Evolutionary conservation across 805 yeast genomes (phyloP).

Genomic region (Phaffomyces opuntiae): DNA sequence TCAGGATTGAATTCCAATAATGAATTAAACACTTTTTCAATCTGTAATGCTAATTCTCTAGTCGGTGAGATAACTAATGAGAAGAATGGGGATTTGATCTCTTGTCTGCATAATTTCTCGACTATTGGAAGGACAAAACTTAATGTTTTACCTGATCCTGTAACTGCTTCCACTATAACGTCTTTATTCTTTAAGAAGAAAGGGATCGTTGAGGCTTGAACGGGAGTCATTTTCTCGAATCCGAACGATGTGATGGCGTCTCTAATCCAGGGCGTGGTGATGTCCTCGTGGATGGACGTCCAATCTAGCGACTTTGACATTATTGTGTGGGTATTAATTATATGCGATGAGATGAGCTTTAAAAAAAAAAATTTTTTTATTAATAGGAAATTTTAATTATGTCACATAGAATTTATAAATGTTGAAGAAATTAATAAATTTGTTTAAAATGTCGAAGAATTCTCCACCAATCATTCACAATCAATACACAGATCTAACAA

Average conservation of each 20-base stretch:
- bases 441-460: slow-evolving; percentile 4
- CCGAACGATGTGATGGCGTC: slow-evolving; percentile 70
- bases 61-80: slow-evolving; percentile 67
- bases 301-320: slow-evolving; percentile 47
- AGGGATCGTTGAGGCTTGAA: slow-evolving; percentile 93
- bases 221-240: slow-evolving; percentile 85
- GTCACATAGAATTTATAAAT: background rate
- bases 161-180: slow-evolving; percentile 94
- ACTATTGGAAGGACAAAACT: slow-evolving; percentile 80
- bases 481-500: slow-evolving; percentile 56
- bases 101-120: slow-evolving; percentile 46
- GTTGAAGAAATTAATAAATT: background rate
- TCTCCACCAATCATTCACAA: background rate
- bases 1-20: slow-evolving; percentile 55
- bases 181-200: slow-evolving; percentile 78
- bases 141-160: slow-evolving; percentile 98
- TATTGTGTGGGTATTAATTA: background rate
- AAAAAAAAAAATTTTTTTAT: slow-evolving; percentile 2
- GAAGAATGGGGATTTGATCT: slow-evolving; percentile 47
- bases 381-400: background rate
- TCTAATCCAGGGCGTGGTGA: slow-evolving; percentile 59
- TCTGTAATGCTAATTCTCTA: slow-evolving; percentile 64
- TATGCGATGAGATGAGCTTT: slow-evolving; percentile 4
- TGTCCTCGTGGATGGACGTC: slow-evolving; percentile 44
- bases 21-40: slow-evolving; percentile 54